These are phyloP conservation scores for Pseudogymnoascus sp. DNA, from an alignment of 2,329 filamentous ascomycete species.

Conservation along the genomic window DNA sequence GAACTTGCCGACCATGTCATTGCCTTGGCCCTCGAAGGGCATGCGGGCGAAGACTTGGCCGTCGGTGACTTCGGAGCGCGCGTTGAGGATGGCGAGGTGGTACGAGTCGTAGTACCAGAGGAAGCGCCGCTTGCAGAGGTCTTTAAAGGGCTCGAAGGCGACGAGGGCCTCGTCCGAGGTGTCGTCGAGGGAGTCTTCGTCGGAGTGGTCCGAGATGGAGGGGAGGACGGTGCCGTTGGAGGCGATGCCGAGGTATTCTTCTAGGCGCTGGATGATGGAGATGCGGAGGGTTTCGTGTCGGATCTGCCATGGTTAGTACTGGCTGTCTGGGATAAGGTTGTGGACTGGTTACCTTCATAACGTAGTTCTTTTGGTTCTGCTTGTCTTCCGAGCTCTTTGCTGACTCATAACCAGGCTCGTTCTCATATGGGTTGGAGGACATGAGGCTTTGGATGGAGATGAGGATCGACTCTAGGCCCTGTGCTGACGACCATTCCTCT, in stretches of 20 bases:
- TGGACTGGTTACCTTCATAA: slow-evolving; percentile 55
- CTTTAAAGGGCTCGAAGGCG: slow-evolving; percentile 78
- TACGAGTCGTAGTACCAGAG: slow-evolving; percentile 96
- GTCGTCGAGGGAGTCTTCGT: slow-evolving; percentile 30
- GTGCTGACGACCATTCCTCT: slow-evolving; percentile 94
- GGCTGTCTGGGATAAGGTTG: background rate
- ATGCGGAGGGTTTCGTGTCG: slow-evolving; percentile 83
- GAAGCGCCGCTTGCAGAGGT: slow-evolving; percentile 84
- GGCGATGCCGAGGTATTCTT: slow-evolving; percentile 62
- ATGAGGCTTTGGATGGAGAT: slow-evolving; percentile 95
- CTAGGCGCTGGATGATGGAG: slow-evolving; percentile 75
- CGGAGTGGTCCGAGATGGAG: slow-evolving; percentile 24
- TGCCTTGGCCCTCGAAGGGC: slow-evolving; percentile 74
- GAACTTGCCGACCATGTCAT: slow-evolving; percentile 81
- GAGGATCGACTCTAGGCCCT: slow-evolving; percentile 87
- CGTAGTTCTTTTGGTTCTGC: slow-evolving; percentile 64
- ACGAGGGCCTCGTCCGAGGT: slow-evolving; percentile 39
- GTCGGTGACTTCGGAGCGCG: slow-evolving; percentile 53
- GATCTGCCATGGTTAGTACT: slow-evolving; percentile 48
- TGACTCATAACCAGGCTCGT: slow-evolving; percentile 88
- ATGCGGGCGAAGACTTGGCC: slow-evolving; percentile 63
- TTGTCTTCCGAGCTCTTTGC: slow-evolving; percentile 60
- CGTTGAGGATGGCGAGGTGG: slow-evolving; percentile 58
- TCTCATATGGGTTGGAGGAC: slow-evolving; percentile 88
- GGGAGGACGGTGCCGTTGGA: slow-evolving; percentile 36